Conservation (phyloP, 2,329 filamentous ascomycete species). For the Rutstroemia sp. region DNA sequence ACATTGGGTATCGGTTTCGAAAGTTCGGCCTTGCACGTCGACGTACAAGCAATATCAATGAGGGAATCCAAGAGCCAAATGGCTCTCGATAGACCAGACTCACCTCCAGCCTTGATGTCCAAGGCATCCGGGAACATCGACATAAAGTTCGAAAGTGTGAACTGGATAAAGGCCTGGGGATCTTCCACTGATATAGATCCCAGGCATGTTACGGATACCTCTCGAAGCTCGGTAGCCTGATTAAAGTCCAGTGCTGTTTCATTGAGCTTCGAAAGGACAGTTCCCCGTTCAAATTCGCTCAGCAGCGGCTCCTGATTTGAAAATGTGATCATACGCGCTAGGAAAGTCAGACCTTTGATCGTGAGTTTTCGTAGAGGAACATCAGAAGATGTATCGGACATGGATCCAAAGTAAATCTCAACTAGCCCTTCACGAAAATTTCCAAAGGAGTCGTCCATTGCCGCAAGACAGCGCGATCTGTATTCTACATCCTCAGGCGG, state of each 20-base stretch:
- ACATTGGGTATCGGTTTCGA: not conserved
- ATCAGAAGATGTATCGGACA: slow-evolving; percentile 12
- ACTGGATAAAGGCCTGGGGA: slow-evolving; percentile 17
- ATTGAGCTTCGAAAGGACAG: slow-evolving; percentile 22
- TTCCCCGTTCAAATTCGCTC: slow-evolving; percentile 17
- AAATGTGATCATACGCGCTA: slow-evolving; percentile 21
- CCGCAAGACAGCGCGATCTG: not conserved
- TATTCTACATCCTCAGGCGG: not conserved
- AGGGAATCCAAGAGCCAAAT: slow-evolving; percentile 18
- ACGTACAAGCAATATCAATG: slow-evolving; percentile 18
- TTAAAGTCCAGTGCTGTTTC: slow-evolving; percentile 12
- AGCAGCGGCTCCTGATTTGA: slow-evolving; percentile 12
- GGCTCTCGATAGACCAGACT: slow-evolving; percentile 9
- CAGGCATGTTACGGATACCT: slow-evolving; percentile 18
- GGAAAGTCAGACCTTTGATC: slow-evolving; percentile 21
- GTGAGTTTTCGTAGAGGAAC: slow-evolving; percentile 16
- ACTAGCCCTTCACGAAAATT: slow-evolving; percentile 7
- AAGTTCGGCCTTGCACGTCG: slow-evolving; percentile 11
- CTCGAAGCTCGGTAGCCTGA: slow-evolving; percentile 14
- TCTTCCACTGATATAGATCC: slow-evolving; percentile 19
- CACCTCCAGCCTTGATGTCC: not conserved
- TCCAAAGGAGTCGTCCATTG: slow-evolving; percentile 4
- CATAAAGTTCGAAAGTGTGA: slow-evolving; percentile 22
- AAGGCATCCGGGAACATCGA: slow-evolving; percentile 19
- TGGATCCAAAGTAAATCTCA: slow-evolving; percentile 19